Percentiles rank a stretch among this genome's conserved stretches.
Conservation (phyloP, 116 monocot species). For the Trichopus zeylanicus region DNA sequence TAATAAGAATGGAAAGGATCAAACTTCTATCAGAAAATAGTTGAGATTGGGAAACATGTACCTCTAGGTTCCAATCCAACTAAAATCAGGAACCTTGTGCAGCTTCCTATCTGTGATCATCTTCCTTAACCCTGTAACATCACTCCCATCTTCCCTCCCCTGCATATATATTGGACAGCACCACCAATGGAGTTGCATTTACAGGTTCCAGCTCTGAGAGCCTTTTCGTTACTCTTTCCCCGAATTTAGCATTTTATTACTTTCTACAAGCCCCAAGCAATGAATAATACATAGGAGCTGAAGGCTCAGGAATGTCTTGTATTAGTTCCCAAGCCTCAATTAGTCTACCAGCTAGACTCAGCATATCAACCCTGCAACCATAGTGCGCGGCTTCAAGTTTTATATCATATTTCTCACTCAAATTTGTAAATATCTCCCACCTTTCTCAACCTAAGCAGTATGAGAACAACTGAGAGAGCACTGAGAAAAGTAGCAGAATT, state of each 20-base stretch:
- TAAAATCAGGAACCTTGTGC: background rate
- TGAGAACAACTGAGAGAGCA: slow-evolving; percentile 23
- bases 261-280: slow-evolving; percentile 24
- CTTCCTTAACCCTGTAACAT: slow-evolving; percentile 16
- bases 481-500: slow-evolving; percentile 26
- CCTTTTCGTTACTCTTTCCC: slow-evolving; percentile 12
- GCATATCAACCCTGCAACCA: slow-evolving; percentile 27
- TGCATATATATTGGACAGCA: slow-evolving; percentile 31
- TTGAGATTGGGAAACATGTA: background rate
- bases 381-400: slow-evolving; percentile 15
- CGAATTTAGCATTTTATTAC: slow-evolving; percentile 15
- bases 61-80: background rate
- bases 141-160: slow-evolving; percentile 30
- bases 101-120: background rate
- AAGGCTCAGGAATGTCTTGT: slow-evolving; percentile 8
- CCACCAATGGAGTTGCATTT: slow-evolving; percentile 19
- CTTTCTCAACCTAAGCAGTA: slow-evolving; percentile 17
- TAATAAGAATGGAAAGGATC: no score
- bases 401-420: slow-evolving; percentile 15
- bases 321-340: slow-evolving; percentile 34
- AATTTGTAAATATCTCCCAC: slow-evolving; percentile 20
- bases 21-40: background rate
- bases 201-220: slow-evolving; percentile 20
- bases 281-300: slow-evolving; percentile 17
- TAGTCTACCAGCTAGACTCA: slow-evolving; percentile 27